Percentiles rank a stretch among this genome's conserved stretches.
Conservation (phyloP, 208 protist genomes). For the Trypanosoma scelopori region DNA sequence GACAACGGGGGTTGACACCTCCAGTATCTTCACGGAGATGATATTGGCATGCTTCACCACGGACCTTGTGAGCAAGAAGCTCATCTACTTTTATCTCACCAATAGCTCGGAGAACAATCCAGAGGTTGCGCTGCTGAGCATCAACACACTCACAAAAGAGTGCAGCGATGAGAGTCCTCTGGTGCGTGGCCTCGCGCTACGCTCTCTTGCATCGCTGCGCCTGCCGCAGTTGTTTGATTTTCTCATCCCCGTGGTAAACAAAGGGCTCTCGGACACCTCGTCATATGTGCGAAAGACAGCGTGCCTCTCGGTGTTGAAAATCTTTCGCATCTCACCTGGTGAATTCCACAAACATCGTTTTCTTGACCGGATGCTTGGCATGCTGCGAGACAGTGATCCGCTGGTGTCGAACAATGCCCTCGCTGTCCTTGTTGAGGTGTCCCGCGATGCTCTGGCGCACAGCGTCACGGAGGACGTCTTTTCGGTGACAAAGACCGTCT, state of each 20-base stretch:
- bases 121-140: constrained; percentile 92
- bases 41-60: constrained; percentile 88
- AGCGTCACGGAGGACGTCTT: constrained; percentile 29
- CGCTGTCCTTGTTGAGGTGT: constrained; percentile 77
- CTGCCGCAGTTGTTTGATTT: constrained; percentile 73
- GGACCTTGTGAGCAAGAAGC: constrained; percentile 97
- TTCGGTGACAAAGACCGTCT: constrained; percentile 56
- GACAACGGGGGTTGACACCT: constrained; percentile 96
- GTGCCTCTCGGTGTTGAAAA: constrained; percentile 80
- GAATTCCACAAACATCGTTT: constrained; percentile 44
- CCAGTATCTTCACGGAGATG: constrained; percentile 92
- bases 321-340: constrained; percentile 61
- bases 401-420: constrained; percentile 83
- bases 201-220: constrained; percentile 89
- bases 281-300: constrained; percentile 95
- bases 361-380: constrained; percentile 42
- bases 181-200: constrained; percentile 95
- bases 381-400: constrained; percentile 88
- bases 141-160: constrained; percentile 97
- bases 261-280: constrained; percentile 71
- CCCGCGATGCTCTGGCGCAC: constrained; percentile 24
- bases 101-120: constrained; percentile 91
- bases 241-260: constrained; percentile 74
- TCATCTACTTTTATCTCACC: constrained; percentile 96
- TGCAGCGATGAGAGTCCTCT: constrained; percentile 91